phyloP scores from a whole-genome alignment of 2,329 filamentous ascomycete species.

The Sporothrix schenckii region DNA sequence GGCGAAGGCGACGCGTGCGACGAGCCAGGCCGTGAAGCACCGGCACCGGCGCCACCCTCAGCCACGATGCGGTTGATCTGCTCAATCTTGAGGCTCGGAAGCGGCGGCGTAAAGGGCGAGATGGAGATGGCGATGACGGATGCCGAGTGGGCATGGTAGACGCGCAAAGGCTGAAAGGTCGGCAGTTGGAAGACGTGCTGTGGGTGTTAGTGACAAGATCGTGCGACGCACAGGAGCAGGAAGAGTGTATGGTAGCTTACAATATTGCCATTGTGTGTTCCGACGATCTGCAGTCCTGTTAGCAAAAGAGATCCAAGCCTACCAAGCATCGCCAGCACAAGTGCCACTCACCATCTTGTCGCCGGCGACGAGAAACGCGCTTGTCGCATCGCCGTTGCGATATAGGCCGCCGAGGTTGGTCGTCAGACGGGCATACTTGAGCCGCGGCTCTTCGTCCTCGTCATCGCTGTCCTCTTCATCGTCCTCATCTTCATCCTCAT shows the following conservation, averaged over 20 bases:
- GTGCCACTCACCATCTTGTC: constrained; percentile 82
- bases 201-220: background rate
- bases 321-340: background rate
- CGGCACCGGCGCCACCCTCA: constrained; percentile 40
- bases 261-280: constrained; percentile 95
- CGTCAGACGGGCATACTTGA: constrained; percentile 91
- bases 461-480: constrained; percentile 73
- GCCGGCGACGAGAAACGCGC: constrained; percentile 83
- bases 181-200: constrained; percentile 87
- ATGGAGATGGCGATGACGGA: constrained; percentile 89
- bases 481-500: constrained; percentile 48
- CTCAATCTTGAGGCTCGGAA: constrained; percentile 51
- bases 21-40: constrained; percentile 42
- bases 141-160: constrained; percentile 90
- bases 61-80: constrained; percentile 44
- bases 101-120: constrained; percentile 74
- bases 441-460: constrained; percentile 88
- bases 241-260: constrained; percentile 51
- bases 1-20: constrained; percentile 55
- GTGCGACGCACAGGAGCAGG: no score
- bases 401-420: constrained; percentile 79
- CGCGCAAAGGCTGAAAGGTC: constrained; percentile 75
- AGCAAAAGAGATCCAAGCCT: background rate
- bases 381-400: constrained; percentile 92
- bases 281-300: constrained; percentile 68